These are phyloP conservation scores for Gossypium rotundifolium DNA, from an alignment of 345 rosid species.

Conservation along the genomic window DNA sequence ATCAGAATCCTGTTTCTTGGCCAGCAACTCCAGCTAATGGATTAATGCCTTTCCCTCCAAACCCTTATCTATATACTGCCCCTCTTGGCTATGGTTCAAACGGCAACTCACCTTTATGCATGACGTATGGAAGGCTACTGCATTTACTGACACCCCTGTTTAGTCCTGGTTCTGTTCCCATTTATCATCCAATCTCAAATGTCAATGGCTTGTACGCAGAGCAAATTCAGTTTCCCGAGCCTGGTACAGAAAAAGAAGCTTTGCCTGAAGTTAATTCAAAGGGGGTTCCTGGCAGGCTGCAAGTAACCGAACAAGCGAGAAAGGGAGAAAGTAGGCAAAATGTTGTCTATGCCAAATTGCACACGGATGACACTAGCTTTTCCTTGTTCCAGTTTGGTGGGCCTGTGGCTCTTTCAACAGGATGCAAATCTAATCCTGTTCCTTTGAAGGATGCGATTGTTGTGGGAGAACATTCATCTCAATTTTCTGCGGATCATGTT, in stretches of 20 bases:
- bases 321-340: constrained; percentile 27
- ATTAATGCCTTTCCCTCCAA: constrained; percentile 51
- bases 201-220: constrained; percentile 33
- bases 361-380: constrained; percentile 40
- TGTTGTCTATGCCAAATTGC: constrained; percentile 23
- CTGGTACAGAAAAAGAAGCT: constrained; percentile 19
- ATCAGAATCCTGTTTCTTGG: constrained; percentile 76
- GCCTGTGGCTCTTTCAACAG: constrained; percentile 58
- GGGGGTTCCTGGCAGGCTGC: constrained; percentile 26
- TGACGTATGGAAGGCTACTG: constrained; percentile 56
- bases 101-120: constrained; percentile 53
- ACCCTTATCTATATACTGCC: constrained; percentile 54
- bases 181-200: constrained; percentile 49
- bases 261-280: constrained; percentile 26
- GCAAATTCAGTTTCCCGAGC: constrained; percentile 27
- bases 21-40: constrained; percentile 46
- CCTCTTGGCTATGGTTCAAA: constrained; percentile 54
- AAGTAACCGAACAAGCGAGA: constrained; percentile 21
- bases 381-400: constrained; percentile 90
- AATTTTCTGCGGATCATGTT: constrained; percentile 37
- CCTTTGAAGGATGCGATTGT: constrained; percentile 34
- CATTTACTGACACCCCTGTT: constrained; percentile 42
- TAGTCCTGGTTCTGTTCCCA: constrained; percentile 41
- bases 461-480: constrained; percentile 39
- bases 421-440: constrained; percentile 33